Base-by-base conservation (phyloP, 192 early-diverging fungal species). In the Backusella luteola region DNA sequence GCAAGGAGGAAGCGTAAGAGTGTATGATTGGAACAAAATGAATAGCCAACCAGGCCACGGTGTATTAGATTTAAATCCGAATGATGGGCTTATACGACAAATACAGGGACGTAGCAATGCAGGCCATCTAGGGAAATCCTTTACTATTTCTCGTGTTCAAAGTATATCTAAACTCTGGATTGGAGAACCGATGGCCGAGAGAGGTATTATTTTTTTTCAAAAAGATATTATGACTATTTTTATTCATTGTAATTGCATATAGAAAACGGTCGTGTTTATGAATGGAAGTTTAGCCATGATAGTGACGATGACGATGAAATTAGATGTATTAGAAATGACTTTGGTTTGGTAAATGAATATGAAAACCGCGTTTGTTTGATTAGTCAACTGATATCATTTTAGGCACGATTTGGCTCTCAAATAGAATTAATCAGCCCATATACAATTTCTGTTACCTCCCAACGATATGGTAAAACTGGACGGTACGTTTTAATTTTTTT, bases 1-100 rank as follows among this genome's bases (percentile, higher is more conserved):
- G 85, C 85, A 86, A 67, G 74, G 74, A 29, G 83, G 83, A 35
- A 71, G 42, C n/a, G 78, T 86, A 12, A 73, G 85, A 35, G 29
- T 84, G 8, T 79, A 79, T 67, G 41, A 79, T 32, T 41, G 67
- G 35, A 42, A 29, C 17, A 29, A 34, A 32, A 53, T 80, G 41
- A 42, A 41, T 15, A 42, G 12, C 0, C 35, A 7, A 21, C 26
- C 66, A 34, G 19, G 74, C 34, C 67, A 63, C 0, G 26, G 12
- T 29, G 36, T 83, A 68, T 52, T 46, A 41, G 71, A 79, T 44
- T 6, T 75, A 15, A 39, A 66, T 42, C 41, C 76, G n/a, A 42
- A 39, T 8, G 12, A 68, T 46, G 78, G 59, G 4, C 35, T 79
- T 17, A 11, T 67, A 15, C 34, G 9, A 15, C 21, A 49, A n/a